phyloP scores from a whole-genome alignment of 306 rosid species.

The Oxytropis ochrocephala region DNA sequence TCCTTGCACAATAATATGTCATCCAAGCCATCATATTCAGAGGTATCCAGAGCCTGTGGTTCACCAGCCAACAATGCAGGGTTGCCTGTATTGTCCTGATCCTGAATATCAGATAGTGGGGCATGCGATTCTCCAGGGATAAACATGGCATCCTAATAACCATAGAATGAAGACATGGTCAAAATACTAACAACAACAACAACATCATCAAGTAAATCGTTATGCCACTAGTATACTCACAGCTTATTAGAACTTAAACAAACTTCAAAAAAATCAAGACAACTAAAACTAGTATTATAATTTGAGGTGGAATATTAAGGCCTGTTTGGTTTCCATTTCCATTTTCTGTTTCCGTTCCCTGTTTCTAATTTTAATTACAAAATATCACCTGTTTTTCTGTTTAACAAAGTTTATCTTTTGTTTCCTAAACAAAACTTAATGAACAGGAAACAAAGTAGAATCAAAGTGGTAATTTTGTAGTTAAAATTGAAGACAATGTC shows the following conservation, averaged over 20 bases:
- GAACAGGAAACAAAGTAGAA: not conserved
- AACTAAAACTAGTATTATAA: not conserved
- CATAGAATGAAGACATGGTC: not conserved
- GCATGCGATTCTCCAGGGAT: slow-evolving; percentile 20
- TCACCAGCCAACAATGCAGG: slow-evolving; percentile 64
- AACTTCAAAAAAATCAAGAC: not conserved
- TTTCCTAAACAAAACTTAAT: not conserved
- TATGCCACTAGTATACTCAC: not conserved
- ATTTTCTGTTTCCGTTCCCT: not conserved
- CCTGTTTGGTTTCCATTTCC: not conserved
- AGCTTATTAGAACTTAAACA: not conserved
- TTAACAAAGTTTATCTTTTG: not conserved
- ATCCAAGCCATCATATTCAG: slow-evolving; percentile 35
- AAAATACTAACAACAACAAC: not conserved
- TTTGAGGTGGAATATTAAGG: not conserved
- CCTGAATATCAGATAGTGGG: slow-evolving; percentile 16
- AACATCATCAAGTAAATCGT: not conserved
- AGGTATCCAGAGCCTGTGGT: slow-evolving; percentile 50
- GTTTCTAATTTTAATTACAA: not conserved
- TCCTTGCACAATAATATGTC: slow-evolving; percentile 70
- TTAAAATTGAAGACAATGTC: not conserved
- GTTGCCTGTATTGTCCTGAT: slow-evolving; percentile 22
- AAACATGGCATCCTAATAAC: slow-evolving; percentile 39
- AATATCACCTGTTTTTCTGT: not conserved
- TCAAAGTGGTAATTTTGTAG: not conserved